Base-by-base conservation (phyloP, 306 rosid species). In the Amphicarpaea edgeworthii region DNA sequence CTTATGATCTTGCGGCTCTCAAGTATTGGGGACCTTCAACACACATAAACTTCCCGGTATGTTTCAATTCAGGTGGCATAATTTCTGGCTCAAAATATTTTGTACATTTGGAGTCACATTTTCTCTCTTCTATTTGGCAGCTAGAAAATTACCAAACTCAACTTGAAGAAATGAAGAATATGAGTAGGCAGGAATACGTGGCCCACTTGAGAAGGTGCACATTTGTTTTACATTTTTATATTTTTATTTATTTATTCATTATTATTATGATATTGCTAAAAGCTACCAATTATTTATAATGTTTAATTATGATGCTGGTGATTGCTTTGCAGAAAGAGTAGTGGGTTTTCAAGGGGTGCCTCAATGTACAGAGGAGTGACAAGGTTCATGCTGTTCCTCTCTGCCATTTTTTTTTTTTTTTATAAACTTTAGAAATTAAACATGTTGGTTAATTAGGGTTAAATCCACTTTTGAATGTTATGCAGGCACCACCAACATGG, bases 311-410 rank as follows among this genome's bases (percentile, higher is more conserved):
- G 32, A 47, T 68, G 51, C 2, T 28, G 61, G 47, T 63, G 45
- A 67, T 53, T 84, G 7, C 9, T 67, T 80, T 90, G 76, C 85
- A 93, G 98, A 83, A 93, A 88, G 84, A 93, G 98, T 71, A 93
- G 96, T 83, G 98, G 97, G 17, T 93, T 93, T 85, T 93, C 98
- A 11, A 84, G 98, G 77, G 98, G 98, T 21, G 98, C 97, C n/a
- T 93, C 98, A 12, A 89, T 88, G 70, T 93, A 91, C 71, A 88
- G 98, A 85, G 98, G 98, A 41, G 98, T 93, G 37, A 93, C 98
- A 55, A 93, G 98, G 98, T 91, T 72, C 17, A 8, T 75, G 12
- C 17, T 23, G 34, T 51, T 64, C 49, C 7, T 19, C 7, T 19
- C 11, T 26, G 1, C 60, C 41, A 28, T 12, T 30, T 30, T 30